phyloP scores from a whole-genome alignment of 345 rosid species.

The Salix dunnii region DNA sequence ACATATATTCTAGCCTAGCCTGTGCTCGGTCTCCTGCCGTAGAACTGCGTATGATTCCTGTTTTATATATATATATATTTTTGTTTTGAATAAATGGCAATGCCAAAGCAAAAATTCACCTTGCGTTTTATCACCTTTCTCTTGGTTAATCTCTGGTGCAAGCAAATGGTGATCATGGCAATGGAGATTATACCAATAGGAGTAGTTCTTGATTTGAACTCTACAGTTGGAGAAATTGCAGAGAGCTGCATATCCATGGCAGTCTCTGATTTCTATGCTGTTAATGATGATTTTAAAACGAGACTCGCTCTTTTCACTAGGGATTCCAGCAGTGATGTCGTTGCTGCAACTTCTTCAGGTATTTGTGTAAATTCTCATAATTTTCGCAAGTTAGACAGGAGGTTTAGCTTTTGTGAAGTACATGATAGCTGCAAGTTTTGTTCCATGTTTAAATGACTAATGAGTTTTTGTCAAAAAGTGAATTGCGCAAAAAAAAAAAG shows the following conservation, averaged over 20 bases:
- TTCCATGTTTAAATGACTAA: too few species aligned
- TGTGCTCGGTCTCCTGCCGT: too few species aligned
- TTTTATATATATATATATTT: too few species aligned
- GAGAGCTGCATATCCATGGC: conserved; percentile 26
- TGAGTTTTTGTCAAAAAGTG: too few species aligned
- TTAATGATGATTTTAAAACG: conserved; percentile 22
- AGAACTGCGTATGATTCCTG: too few species aligned
- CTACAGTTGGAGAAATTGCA: conserved; percentile 14
- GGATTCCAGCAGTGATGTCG: conserved; percentile 27
- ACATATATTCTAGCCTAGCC: too few species aligned
- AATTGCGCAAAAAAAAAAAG: too few species aligned
- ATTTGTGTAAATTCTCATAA: background rate
- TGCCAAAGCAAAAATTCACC: background rate
- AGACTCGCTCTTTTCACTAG: conserved; percentile 21
- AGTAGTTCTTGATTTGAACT: conserved; percentile 33
- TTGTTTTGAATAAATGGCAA: background rate
- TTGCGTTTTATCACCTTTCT: background rate
- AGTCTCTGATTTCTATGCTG: conserved; percentile 24
- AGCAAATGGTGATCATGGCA: background rate
- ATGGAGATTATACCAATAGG: conserved; percentile 18
- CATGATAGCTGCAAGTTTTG: too few species aligned
- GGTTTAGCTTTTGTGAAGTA: too few species aligned
- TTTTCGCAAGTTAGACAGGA: too few species aligned
- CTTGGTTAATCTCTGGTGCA: background rate
- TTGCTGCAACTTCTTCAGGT: conserved; percentile 38